Percentiles rank a stretch among this genome's conserved stretches.
These are phyloP conservation scores for Neofusicoccum ribis DNA, from an alignment of 2,329 filamentous ascomycete genomes.

Conservation along the genomic window DNA sequence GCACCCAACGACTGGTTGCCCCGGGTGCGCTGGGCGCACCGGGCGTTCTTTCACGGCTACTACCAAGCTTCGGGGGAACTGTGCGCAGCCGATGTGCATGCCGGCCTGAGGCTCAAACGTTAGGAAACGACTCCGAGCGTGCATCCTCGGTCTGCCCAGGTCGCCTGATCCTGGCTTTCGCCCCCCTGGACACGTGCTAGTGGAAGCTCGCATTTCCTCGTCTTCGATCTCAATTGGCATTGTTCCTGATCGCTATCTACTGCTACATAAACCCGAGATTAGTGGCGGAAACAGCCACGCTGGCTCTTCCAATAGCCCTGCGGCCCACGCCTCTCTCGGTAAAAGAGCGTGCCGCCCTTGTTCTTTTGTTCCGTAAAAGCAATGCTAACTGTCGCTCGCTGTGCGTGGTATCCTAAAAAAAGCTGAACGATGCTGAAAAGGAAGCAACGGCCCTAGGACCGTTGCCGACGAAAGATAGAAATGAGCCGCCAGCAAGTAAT, in stretches of 20 bases:
- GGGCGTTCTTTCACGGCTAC: not conserved
- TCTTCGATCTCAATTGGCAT: constrained; percentile 8
- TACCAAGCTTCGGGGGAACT: not conserved
- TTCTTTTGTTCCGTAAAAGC: constrained; percentile 13
- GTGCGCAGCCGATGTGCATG: not conserved
- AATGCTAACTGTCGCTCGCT: constrained; percentile 17
- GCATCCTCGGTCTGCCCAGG: not conserved
- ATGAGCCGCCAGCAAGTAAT: not conserved
- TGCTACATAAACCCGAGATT: constrained; percentile 17
- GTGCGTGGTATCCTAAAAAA: constrained; percentile 19
- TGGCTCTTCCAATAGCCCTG: not conserved
- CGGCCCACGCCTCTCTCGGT: constrained; percentile 16
- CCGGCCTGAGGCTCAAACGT: constrained; percentile 7
- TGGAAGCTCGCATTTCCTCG: not conserved
- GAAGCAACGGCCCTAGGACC: not conserved
- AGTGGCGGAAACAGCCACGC: constrained; percentile 2
- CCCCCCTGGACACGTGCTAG: not conserved
- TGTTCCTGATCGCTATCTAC: constrained; percentile 20
- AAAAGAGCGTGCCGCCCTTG: constrained; percentile 14
- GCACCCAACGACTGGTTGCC: constrained; percentile 10
- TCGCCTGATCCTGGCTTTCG: not conserved
- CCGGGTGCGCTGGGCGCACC: not conserved
- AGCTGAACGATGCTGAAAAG: not conserved
- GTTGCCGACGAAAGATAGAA: constrained; percentile 1
- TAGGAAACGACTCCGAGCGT: not conserved